Evolutionary conservation across 1,284 basidiomycete species (phyloP).

Genomic region (Cutaneotrichosporon mucoides): DNA sequence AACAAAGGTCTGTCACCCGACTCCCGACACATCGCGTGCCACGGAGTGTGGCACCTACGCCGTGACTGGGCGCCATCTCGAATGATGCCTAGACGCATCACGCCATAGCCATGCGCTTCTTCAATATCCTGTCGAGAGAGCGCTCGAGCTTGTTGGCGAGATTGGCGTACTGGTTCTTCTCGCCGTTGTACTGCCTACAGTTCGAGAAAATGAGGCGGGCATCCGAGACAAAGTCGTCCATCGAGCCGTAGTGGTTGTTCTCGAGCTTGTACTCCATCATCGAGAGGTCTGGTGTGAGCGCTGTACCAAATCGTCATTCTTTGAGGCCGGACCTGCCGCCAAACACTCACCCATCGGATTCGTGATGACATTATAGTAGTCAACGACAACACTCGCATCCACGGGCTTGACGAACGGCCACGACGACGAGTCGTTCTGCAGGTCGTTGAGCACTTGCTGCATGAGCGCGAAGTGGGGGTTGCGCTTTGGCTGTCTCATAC

Average conservation of each 20-base stretch:
- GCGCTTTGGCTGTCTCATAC: constrained; percentile 55
- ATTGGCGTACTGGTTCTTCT: constrained; percentile 77
- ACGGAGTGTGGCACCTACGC: no score
- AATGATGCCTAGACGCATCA: no score
- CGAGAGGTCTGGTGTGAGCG: constrained; percentile 64
- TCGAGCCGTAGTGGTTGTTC: constrained; percentile 63
- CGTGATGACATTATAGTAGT: constrained; percentile 88
- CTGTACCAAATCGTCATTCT: no score
- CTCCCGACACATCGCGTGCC: no score
- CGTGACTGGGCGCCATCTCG: no score
- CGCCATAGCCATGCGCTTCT: constrained; percentile 37
- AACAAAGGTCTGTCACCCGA: no score
- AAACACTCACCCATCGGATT: constrained; percentile 78
- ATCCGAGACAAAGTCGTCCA: constrained; percentile 79
- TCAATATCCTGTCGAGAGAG: constrained; percentile 48
- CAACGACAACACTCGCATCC: constrained; percentile 73
- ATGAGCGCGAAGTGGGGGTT: constrained; percentile 62
- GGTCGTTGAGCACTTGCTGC: constrained; percentile 76
- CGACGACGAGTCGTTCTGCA: constrained; percentile 72
- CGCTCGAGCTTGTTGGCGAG: constrained; percentile 78
- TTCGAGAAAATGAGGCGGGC: constrained; percentile 85
- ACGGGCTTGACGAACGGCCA: constrained; percentile 71
- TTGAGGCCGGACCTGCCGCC: no score
- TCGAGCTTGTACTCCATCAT: constrained; percentile 94
- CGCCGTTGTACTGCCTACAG: constrained; percentile 84